These are phyloP conservation scores for Lecanicillium sp. DNA, from an alignment of 2,329 filamentous ascomycete species.

Conservation along the genomic window DNA sequence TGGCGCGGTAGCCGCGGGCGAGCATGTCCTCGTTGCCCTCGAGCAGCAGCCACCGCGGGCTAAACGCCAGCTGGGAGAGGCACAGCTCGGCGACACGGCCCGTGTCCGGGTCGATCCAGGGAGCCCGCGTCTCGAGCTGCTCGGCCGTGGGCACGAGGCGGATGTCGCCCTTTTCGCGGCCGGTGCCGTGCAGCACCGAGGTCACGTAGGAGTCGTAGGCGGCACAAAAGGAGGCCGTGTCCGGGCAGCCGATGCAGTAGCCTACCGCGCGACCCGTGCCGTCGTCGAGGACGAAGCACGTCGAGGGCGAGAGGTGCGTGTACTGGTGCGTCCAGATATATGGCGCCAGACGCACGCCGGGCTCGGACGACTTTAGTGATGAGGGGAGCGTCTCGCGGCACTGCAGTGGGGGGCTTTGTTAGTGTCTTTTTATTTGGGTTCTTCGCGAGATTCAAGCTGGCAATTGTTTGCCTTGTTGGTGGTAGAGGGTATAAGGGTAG, in stretches of 20 bases:
- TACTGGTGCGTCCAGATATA: slow-evolving; percentile 46
- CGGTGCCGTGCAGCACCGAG: slow-evolving; percentile 22
- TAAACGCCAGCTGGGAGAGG: slow-evolving; percentile 35
- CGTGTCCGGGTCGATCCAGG: slow-evolving; percentile 19
- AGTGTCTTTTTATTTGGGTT: no score
- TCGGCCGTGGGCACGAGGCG: slow-evolving; percentile 7
- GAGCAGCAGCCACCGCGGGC: slow-evolving; percentile 29
- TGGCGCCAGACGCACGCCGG: slow-evolving; percentile 29
- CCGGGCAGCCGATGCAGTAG: slow-evolving; percentile 41
- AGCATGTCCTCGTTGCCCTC: slow-evolving; percentile 26
- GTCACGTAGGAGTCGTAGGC: slow-evolving; percentile 30
- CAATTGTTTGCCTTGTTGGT: not conserved
- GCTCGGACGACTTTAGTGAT: slow-evolving; percentile 26
- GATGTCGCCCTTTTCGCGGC: slow-evolving; percentile 4
- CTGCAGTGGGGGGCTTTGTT: slow-evolving; percentile 20
- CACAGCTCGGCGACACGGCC: slow-evolving; percentile 18
- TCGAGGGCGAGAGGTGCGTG: slow-evolving; percentile 35
- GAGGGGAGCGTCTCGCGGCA: slow-evolving; percentile 40
- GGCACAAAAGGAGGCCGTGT: slow-evolving; percentile 30
- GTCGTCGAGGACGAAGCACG: slow-evolving; percentile 42
- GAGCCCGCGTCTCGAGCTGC: slow-evolving; percentile 20
- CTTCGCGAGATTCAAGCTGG: not conserved
- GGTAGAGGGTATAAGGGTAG: no score
- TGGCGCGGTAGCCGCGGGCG: slow-evolving; percentile 28
- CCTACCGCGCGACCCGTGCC: slow-evolving; percentile 35